A percentile compares a stretch with the other conserved stretches of the same genome.
Conservation (phyloP, 192 early-diverging fungal species). For the Mortierella antarctica region DNA sequence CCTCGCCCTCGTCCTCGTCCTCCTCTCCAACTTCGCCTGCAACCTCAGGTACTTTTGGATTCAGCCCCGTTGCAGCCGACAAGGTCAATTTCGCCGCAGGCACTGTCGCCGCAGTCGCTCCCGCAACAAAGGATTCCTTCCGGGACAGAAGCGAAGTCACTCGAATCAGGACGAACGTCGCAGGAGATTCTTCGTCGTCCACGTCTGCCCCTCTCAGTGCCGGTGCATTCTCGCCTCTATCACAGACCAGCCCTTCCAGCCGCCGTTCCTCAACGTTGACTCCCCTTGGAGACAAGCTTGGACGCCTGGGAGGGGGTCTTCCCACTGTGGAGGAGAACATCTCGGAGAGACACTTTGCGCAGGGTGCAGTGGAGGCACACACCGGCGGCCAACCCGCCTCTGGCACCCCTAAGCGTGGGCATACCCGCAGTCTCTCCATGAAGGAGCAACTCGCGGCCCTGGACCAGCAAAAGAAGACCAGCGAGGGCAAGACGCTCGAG, state of each 20-base stretch:
- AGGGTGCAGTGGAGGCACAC: not conserved
- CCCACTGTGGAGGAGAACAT: slow-evolving; percentile 39
- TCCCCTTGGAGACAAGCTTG: slow-evolving; percentile 29
- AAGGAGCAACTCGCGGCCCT: slow-evolving; percentile 33
- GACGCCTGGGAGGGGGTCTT: slow-evolving; percentile 25
- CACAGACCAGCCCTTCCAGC: slow-evolving; percentile 27
- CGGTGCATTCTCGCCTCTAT: slow-evolving; percentile 11
- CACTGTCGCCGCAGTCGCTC: not conserved
- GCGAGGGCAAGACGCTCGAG: slow-evolving; percentile 55
- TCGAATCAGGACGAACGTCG: slow-evolving; percentile 13
- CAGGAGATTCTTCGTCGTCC: slow-evolving; percentile 4
- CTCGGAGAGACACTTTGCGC: slow-evolving; percentile 5
- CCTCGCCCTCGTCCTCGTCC: slow-evolving; percentile 21
- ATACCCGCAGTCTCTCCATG: slow-evolving; percentile 35
- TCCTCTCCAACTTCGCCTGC: slow-evolving; percentile 4
- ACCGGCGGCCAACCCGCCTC: not conserved
- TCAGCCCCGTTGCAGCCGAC: not conserved
- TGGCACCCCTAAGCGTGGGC: slow-evolving; percentile 9
- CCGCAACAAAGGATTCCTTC: no score
- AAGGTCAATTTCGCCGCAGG: not conserved
- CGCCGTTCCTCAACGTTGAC: slow-evolving; percentile 38
- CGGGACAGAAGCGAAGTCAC: not conserved
- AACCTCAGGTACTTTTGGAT: not conserved
- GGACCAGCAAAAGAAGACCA: slow-evolving; percentile 11
- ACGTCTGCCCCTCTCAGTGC: slow-evolving; percentile 9